Percentiles rank a stretch among this genome's conserved stretches.
Evolutionary conservation across 2,329 filamentous ascomycete genomes (phyloP).

Genomic region (Cladobotryum mycophilum): DNA sequence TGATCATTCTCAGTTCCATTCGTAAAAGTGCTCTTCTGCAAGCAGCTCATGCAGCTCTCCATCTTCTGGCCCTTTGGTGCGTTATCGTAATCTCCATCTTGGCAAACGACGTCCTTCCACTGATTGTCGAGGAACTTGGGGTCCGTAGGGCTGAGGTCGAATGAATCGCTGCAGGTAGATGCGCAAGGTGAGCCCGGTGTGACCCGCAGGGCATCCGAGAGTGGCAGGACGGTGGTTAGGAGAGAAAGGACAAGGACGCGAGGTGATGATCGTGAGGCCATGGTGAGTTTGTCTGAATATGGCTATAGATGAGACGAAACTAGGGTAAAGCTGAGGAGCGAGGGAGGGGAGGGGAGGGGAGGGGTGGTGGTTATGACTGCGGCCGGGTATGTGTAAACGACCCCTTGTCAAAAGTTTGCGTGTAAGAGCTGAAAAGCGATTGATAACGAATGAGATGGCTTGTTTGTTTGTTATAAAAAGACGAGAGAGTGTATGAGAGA

Average conservation of each 20-base stretch:
- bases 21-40: slow-evolving; percentile 45
- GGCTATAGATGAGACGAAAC: too few relatives aligned
- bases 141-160: slow-evolving; percentile 36
- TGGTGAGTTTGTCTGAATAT: neutral
- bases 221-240: slow-evolving; percentile 9
- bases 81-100: slow-evolving; percentile 37
- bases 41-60: slow-evolving; percentile 44
- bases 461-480: too few relatives aligned
- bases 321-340: too few relatives aligned
- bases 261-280: slow-evolving; percentile 6
- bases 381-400: too few relatives aligned
- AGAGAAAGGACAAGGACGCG: slow-evolving; percentile 5
- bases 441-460: too few relatives aligned
- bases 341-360: too few relatives aligned
- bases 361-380: too few relatives aligned
- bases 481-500: too few relatives aligned
- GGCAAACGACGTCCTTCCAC: slow-evolving; percentile 42
- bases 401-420: too few relatives aligned
- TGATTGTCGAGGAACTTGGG: slow-evolving; percentile 40
- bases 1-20: slow-evolving; percentile 46
- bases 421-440: too few relatives aligned
- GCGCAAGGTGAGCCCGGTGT: slow-evolving; percentile 50
- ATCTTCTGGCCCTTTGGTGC: slow-evolving; percentile 38
- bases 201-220: slow-evolving; percentile 40
- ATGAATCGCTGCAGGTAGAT: slow-evolving; percentile 41